Conservation (phyloP, 1,284 basidiomycete species). For the Grifola frondosa region DNA sequence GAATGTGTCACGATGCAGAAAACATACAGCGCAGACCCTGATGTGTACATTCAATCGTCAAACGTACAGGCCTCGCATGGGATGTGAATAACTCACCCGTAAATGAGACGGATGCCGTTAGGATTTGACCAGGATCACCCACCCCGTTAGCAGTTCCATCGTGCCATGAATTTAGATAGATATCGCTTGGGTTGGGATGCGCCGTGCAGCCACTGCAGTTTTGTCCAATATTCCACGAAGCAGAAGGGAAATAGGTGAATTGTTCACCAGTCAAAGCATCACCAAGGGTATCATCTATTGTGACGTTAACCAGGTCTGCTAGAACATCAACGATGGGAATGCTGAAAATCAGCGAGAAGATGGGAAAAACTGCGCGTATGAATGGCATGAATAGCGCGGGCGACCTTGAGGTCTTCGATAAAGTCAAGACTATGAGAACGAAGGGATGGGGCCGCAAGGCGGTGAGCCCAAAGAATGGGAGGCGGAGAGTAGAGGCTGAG, state of each 20-base stretch:
- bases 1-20: slow-evolving; percentile 33
- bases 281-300: slow-evolving; percentile 43
- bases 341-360: slow-evolving; percentile 6
- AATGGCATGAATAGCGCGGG: too few species aligned
- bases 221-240: slow-evolving; percentile 28
- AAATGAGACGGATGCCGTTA: slow-evolving; percentile 24
- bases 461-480: too few species aligned
- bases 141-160: slow-evolving; percentile 15
- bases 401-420: too few species aligned
- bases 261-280: slow-evolving; percentile 31
- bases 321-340: slow-evolving; percentile 6
- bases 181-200: slow-evolving; percentile 20
- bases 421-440: slow-evolving; percentile 17
- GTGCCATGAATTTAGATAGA: slow-evolving; percentile 20
- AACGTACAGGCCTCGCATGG: neutral
- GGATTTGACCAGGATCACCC: slow-evolving; percentile 14
- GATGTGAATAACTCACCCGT: slow-evolving; percentile 11
- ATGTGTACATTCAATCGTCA: neutral
- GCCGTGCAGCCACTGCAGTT: slow-evolving; percentile 26
- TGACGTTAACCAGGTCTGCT: slow-evolving; percentile 36
- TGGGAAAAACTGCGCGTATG: slow-evolving; percentile 6
- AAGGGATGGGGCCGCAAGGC: slow-evolving; percentile 14
- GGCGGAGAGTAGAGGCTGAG: too few species aligned
- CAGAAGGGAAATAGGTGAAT: slow-evolving; percentile 29
- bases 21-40: slow-evolving; percentile 34